Base-by-base conservation (phyloP, 2,329 filamentous ascomycete species). In the Fragosphaeria purpurea region DNA sequence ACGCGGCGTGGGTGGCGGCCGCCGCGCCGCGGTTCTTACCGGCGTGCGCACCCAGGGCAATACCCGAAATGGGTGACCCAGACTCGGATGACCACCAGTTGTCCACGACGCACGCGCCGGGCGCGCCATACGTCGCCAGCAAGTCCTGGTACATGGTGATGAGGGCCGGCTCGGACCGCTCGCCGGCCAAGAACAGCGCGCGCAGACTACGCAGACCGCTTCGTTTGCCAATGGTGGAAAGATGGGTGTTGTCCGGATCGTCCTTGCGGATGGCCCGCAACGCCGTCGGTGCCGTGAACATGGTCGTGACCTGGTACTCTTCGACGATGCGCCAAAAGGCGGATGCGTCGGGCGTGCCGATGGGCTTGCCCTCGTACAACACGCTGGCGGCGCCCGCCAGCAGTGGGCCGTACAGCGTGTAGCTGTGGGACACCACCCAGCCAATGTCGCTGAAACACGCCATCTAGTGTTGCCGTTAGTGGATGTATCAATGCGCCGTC, bases 281-380 rank as follows among this genome's bases (percentile, higher is more conserved):
- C 1, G 91, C 90, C 2, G 79, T 96, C 0, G 90, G 90, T 0
- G 90, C 91, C 0, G 90, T 95, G 63, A 87, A 95, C 59, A 95
- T 73, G 6, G 80, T 78, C 54, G 87, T 94, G 50, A 94, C 88
- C 60, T 83, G 83, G 71, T 96, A 85, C 59, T 94, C 86, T 57
- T 89, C 83, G 4, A 94, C 67, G 13, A 95, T 80, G 3, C 89
- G 76, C 90, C 90, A 97, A 63, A 96, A 93, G 0, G 85, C 85
- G 6, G 87, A 85, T 1, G 88, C 86, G 59, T 95, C 83, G 0
- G 90, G 90, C 0, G 89, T 95, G 5, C 89, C 89, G 10, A 95
- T 75, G 0, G 90, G 90, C 58, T 96, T 96, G n/a, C 90, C 91
- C 68, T 96, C 90, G 64, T 89, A 96, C 0, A 96, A 72, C 1